Conservation (phyloP, 805 yeast genomes). For the Barnettozyma wickerhamii region DNA sequence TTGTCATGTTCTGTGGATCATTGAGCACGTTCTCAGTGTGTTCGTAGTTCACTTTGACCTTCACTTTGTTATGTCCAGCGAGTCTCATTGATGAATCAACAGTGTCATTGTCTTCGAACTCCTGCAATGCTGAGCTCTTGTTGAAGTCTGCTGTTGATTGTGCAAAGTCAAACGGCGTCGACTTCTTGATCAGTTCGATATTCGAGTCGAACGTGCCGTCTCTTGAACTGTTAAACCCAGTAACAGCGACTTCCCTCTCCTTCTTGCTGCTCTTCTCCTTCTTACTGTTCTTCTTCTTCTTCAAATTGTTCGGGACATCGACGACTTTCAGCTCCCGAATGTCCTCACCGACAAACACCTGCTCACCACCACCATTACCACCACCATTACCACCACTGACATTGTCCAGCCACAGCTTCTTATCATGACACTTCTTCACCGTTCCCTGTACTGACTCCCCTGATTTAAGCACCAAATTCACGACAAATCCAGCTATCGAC, state of each 20-base stretch:
- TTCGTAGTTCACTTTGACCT: conserved; percentile 55
- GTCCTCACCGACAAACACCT: conserved; percentile 31
- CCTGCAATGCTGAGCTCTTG: conserved; percentile 73
- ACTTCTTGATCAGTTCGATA: conserved; percentile 40
- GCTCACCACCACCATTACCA: conserved; percentile 25
- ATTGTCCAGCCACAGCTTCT: conserved; percentile 34
- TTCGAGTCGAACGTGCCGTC: conserved; percentile 49
- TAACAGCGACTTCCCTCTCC: conserved; percentile 3
- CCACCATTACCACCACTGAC: conserved; percentile 30
- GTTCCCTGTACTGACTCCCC: conserved; percentile 35
- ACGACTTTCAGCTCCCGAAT: conserved; percentile 54
- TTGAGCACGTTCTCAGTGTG: conserved; percentile 55
- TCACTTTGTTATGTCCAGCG: conserved; percentile 64
- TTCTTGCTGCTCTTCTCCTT: conserved; percentile 10
- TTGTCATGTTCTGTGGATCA: not conserved
- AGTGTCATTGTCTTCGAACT: conserved; percentile 61
- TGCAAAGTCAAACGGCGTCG: conserved; percentile 79
- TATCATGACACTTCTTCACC: conserved; percentile 39
- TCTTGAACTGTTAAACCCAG: conserved; percentile 20
- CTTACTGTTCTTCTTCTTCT: conserved; percentile 18
- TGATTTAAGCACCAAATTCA: conserved; percentile 37
- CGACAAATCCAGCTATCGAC: conserved; percentile 43
- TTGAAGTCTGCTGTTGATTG: conserved; percentile 79
- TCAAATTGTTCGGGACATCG: conserved; percentile 40
- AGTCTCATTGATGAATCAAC: conserved; percentile 57